Conservation (phyloP, 139 green algal species). For the Coelastrella sp. region DNA sequence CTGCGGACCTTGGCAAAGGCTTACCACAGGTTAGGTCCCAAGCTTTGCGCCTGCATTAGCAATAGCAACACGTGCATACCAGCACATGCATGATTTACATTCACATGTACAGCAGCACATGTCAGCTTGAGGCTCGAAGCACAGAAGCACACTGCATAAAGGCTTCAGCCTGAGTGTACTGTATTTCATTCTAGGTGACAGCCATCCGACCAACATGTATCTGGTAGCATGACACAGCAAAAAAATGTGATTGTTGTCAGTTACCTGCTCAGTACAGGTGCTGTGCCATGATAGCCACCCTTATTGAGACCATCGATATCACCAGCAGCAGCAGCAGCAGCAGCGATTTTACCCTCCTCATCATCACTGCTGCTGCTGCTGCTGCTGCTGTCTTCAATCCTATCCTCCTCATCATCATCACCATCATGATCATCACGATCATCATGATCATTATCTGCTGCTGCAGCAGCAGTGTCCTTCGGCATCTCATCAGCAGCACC, state of each 20-base stretch:
- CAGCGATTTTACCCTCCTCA: background rate
- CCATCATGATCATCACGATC: slow-evolving; percentile 3
- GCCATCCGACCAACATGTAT: too few species aligned
- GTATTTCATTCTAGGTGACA: too few species aligned
- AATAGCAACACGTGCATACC: background rate
- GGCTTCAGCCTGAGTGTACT: too few species aligned
- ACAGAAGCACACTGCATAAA: too few species aligned
- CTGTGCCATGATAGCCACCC: background rate
- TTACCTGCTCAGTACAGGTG: background rate
- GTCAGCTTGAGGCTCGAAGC: too few species aligned
- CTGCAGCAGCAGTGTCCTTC: background rate
- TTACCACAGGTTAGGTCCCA: background rate
- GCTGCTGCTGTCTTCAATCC: slow-evolving; percentile 17
- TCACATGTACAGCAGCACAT: background rate
- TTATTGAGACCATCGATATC: background rate
- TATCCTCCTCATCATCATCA: too few species aligned
- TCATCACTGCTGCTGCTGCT: too few species aligned
- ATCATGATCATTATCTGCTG: background rate
- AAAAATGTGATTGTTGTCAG: too few species aligned
- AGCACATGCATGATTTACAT: background rate
- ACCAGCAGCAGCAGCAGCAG: background rate
- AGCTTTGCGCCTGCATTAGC: background rate
- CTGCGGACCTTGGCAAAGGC: background rate
- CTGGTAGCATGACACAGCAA: too few species aligned
- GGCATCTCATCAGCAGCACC: background rate